Conservation (phyloP, 2,329 filamentous ascomycete species). For the Trichoderma koningii region DNA sequence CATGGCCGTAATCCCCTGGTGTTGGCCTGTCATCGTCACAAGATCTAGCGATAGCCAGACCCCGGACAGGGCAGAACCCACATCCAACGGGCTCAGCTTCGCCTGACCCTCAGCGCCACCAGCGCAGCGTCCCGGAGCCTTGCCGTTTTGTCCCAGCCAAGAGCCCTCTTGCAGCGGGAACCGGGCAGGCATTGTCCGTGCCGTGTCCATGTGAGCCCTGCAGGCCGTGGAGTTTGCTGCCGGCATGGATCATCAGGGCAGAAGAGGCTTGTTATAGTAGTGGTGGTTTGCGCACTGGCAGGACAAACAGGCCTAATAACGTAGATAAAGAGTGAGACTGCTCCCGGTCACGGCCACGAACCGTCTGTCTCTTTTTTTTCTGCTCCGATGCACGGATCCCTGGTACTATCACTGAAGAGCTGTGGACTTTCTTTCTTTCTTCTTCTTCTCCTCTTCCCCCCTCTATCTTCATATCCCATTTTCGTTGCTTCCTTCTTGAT, state of each 20-base stretch:
- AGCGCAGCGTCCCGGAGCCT: conserved; percentile 1
- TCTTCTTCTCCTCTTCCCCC: not conserved
- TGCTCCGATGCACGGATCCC: conserved; percentile 3
- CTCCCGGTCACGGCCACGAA: conserved; percentile 14
- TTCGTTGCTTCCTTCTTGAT: not conserved
- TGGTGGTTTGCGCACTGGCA: not conserved
- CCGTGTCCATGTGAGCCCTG: conserved; percentile 5
- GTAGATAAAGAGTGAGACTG: conserved; percentile 17
- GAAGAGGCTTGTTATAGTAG: not conserved
- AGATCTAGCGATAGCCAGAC: not conserved
- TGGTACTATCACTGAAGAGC: not conserved
- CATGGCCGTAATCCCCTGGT: not conserved
- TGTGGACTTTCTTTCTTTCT: conserved; percentile 15
- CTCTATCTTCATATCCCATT: too few relatives aligned
- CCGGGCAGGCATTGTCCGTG: not conserved
- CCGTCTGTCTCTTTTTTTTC: not conserved
- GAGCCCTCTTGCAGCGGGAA: conserved; percentile 10
- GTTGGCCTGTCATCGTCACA: conserved; percentile 5
- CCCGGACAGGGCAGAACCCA: conserved; percentile 8
- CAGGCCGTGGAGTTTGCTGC: not conserved
- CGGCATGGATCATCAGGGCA: conserved; percentile 10
- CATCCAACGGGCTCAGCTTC: conserved; percentile 10
- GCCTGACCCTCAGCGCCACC: conserved; percentile 7
- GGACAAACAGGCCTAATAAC: conserved; percentile 5
- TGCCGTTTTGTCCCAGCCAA: conserved; percentile 11